A percentile compares a stretch with the other conserved stretches of the same genome.
Evolutionary conservation across 2,329 filamentous ascomycete species (phyloP).

Genomic region (Graphiopsis chlorocephala): DNA sequence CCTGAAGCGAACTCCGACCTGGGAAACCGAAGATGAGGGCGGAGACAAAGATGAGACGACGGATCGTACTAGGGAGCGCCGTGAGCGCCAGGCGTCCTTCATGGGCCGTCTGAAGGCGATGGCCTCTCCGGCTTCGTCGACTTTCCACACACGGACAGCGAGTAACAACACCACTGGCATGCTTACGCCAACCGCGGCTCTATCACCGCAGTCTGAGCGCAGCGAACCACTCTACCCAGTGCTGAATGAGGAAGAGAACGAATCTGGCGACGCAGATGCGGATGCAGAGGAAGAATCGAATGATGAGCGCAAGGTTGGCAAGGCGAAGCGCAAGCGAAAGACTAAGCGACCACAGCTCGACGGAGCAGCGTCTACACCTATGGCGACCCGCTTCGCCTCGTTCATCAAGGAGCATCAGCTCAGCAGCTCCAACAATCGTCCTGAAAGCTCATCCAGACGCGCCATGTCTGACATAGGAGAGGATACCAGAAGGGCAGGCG

Average conservation of each 20-base stretch:
- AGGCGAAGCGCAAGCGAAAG: conserved; percentile 44
- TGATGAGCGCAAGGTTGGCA: conserved; percentile 24
- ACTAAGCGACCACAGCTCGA: conserved; percentile 57
- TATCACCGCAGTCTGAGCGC: conserved; percentile 33
- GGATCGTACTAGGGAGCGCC: conserved; percentile 4
- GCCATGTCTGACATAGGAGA: conserved; percentile 46
- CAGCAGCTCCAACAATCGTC: conserved; percentile 57
- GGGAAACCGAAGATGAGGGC: conserved; percentile 27
- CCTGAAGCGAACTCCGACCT: conserved; percentile 26
- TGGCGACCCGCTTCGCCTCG: conserved; percentile 48
- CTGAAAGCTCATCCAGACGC: conserved; percentile 53
- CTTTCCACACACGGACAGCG: conserved; percentile 17
- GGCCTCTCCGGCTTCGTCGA: conserved; percentile 23
- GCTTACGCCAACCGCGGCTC: conserved; percentile 25
- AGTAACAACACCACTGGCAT: conserved; percentile 22
- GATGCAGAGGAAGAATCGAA: conserved; percentile 68
- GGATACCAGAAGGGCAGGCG: conserved; percentile 42
- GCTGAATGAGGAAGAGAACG: conserved; percentile 50
- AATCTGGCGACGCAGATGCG: conserved; percentile 69
- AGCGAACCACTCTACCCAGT: conserved; percentile 32
- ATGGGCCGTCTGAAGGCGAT: conserved; percentile 32
- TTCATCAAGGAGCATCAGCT: conserved; percentile 49
- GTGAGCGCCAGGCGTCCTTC: conserved; percentile 27
- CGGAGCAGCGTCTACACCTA: conserved; percentile 58
- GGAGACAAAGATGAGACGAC: conserved; percentile 19